Percentiles rank a stretch among this genome's conserved stretches.
Conservation (phyloP, 352 stramenopile species). For the Nothophytophthora sp. region DNA sequence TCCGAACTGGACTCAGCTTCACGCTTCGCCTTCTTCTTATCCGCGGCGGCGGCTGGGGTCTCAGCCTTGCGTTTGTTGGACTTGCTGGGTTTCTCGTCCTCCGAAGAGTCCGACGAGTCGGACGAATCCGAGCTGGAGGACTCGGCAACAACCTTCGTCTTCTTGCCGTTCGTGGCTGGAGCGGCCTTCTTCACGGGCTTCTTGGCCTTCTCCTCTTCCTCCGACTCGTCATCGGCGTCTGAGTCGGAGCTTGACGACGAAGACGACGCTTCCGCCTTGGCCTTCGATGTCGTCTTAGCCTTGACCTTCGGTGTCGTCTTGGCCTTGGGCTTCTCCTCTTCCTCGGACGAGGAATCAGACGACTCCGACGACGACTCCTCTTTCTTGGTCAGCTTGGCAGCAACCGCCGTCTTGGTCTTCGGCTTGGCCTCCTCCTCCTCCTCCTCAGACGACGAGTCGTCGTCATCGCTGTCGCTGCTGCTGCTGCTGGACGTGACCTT, state of each 20-base stretch:
- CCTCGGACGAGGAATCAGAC: too few relatives aligned
- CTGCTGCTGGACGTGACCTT: slow-evolving; percentile 18
- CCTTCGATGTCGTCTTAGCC: too few relatives aligned
- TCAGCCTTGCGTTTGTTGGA: slow-evolving; percentile 64
- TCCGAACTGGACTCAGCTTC: slow-evolving; percentile 39
- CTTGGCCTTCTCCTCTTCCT: too few relatives aligned
- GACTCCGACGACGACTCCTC: slow-evolving; percentile 26
- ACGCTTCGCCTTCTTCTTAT: slow-evolving; percentile 41
- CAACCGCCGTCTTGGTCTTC: slow-evolving; percentile 27
- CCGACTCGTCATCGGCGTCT: slow-evolving; percentile 52
- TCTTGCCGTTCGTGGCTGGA: slow-evolving; percentile 6
- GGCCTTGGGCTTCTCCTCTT: too few relatives aligned
- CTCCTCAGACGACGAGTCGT: too few relatives aligned
- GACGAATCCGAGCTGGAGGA: slow-evolving; percentile 25
- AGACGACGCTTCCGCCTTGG: too few relatives aligned
- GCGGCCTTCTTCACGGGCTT: slow-evolving; percentile 26
- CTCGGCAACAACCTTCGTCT: slow-evolving; percentile 1
- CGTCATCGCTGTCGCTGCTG: slow-evolving; percentile 2
- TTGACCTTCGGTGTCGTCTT: too few relatives aligned
- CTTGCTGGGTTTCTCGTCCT: slow-evolving; percentile 38
- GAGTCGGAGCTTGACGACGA: slow-evolving; percentile 53
- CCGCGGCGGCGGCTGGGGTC: slow-evolving; percentile 23
- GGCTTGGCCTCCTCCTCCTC: slow-evolving; percentile 29
- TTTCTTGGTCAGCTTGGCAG: slow-evolving; percentile 17
- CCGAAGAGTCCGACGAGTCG: slow-evolving; percentile 32